These are phyloP conservation scores for Paspalum notatum DNA, from an alignment of 176 grass and related monocot species.

Conservation along the genomic window DNA sequence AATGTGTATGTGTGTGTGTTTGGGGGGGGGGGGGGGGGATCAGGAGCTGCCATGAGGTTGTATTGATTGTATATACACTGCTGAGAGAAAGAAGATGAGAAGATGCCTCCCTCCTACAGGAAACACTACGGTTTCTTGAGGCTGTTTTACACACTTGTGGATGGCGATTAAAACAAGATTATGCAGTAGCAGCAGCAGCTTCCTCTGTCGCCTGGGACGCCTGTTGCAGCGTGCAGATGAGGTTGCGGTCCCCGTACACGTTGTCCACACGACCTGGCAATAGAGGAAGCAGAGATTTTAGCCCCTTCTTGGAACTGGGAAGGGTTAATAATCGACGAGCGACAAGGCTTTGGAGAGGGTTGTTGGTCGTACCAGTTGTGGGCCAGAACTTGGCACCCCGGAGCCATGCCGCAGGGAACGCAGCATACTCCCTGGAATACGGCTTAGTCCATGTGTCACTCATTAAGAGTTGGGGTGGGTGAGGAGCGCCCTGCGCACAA, in stretches of 20 bases:
- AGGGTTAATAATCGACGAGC: neutral
- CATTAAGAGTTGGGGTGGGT: slow-evolving; percentile 87
- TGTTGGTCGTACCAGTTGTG: slow-evolving; percentile 64
- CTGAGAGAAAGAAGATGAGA: slow-evolving; percentile 50
- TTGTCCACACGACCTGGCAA: slow-evolving; percentile 90
- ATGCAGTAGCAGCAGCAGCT: slow-evolving; percentile 87
- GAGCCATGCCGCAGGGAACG: slow-evolving; percentile 91
- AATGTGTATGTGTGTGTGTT: too few relatives aligned
- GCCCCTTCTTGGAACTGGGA: neutral
- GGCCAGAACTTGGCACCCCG: slow-evolving; percentile 98
- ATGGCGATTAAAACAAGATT: slow-evolving; percentile 41
- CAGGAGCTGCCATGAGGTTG: slow-evolving; percentile 49
- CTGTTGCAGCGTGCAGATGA: slow-evolving; percentile 90
- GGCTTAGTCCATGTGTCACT: slow-evolving; percentile 94
- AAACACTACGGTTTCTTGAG: slow-evolving; percentile 58
- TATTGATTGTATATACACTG: slow-evolving; percentile 74
- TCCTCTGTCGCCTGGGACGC: slow-evolving; percentile 83
- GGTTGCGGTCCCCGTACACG: slow-evolving; percentile 96
- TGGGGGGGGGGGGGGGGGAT: slow-evolving; percentile 27
- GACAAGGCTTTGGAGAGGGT: neutral
- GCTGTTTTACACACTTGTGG: slow-evolving; percentile 37
- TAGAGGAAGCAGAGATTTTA: neutral
- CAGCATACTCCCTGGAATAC: slow-evolving; percentile 91
- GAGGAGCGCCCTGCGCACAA: slow-evolving; percentile 81
- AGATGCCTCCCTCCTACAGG: slow-evolving; percentile 66